These are phyloP conservation scores for Rhododendron williamsianum DNA, from an alignment of 148 eudicot genomes.

Conservation along the genomic window DNA sequence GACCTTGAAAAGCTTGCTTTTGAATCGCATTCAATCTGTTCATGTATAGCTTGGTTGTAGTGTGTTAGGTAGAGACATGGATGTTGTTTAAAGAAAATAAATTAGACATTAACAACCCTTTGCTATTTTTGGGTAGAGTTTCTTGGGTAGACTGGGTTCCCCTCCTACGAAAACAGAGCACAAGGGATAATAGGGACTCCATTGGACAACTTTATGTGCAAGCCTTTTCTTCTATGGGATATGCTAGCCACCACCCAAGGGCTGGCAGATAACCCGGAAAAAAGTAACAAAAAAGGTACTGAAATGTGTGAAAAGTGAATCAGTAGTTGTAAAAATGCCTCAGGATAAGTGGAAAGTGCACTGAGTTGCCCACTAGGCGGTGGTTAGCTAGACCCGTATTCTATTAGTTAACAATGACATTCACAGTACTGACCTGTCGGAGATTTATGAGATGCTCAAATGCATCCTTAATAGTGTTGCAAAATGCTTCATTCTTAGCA, in stretches of 20 bases:
- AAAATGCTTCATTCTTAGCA: slow-evolving; percentile 72
- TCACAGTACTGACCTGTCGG: slow-evolving; percentile 62
- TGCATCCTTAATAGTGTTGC: slow-evolving; percentile 87
- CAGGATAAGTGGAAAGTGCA: background rate
- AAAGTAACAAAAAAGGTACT: background rate
- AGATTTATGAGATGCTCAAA: slow-evolving; percentile 95
- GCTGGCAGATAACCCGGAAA: background rate
- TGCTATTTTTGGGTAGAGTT: background rate
- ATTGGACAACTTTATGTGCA: background rate
- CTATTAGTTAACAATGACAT: background rate
- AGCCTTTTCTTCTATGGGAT: background rate
- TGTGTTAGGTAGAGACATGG: background rate
- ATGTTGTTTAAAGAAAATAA: background rate
- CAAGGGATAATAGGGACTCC: background rate
- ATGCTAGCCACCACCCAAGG: background rate
- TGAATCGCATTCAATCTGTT: background rate
- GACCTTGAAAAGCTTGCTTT: background rate
- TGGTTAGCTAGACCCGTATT: background rate
- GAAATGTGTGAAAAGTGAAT: background rate
- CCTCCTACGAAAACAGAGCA: background rate
- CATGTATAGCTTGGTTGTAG: background rate
- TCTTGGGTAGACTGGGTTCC: background rate
- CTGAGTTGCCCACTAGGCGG: background rate
- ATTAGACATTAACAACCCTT: background rate
- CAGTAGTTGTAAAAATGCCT: background rate